These are phyloP conservation scores for Mollisia scopiformis DNA, from an alignment of 2,329 filamentous ascomycete species.

Conservation along the genomic window DNA sequence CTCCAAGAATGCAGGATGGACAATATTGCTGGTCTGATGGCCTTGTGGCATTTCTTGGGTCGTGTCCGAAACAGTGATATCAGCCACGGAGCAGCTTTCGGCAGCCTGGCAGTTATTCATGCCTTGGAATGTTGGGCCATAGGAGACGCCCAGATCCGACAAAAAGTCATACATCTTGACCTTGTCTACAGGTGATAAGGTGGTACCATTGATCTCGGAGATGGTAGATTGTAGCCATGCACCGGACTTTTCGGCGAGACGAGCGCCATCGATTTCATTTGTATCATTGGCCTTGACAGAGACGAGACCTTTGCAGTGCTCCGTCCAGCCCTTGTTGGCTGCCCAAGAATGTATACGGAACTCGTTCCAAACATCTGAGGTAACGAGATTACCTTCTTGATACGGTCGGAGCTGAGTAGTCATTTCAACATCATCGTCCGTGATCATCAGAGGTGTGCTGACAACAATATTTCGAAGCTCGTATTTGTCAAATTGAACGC, in stretches of 20 bases:
- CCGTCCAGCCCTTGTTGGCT: conserved; percentile 55
- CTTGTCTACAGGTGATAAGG: conserved; percentile 36
- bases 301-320: conserved; percentile 59
- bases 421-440: conserved; percentile 52
- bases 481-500: conserved; percentile 44
- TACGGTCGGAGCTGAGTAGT: conserved; percentile 50
- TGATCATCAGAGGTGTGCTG: conserved; percentile 49
- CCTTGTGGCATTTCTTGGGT: conserved; percentile 46
- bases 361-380: conserved; percentile 53
- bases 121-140: conserved; percentile 56
- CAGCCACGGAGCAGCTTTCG: conserved; percentile 35
- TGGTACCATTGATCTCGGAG: conserved; percentile 34
- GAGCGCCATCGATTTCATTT: conserved; percentile 43
- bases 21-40: conserved; percentile 45
- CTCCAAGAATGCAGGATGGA: conserved; percentile 52
- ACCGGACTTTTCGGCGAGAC: conserved; percentile 2
- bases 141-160: conserved; percentile 50
- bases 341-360: conserved; percentile 60
- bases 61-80: conserved; percentile 47
- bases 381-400: conserved; percentile 44
- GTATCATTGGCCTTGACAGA: conserved; percentile 40
- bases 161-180: conserved; percentile 50
- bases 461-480: conserved; percentile 52
- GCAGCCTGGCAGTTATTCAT: conserved; percentile 49
- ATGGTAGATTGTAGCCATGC: conserved; percentile 36